phyloP scores from a whole-genome alignment of 2,329 filamentous ascomycete genomes.

The Sclerotinia spermophila region DNA sequence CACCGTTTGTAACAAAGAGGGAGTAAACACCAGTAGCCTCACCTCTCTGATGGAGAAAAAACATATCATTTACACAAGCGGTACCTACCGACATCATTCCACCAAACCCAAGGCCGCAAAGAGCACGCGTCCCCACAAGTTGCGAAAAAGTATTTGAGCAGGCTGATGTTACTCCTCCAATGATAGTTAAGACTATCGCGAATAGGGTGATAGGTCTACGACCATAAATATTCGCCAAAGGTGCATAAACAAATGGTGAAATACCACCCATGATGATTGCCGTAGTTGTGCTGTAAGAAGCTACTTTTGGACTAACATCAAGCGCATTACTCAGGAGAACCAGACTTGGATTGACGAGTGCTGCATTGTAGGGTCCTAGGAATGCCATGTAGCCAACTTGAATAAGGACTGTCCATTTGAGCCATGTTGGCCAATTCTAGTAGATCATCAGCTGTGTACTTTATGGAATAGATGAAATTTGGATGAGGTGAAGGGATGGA shows the following conservation, averaged over 20 bases:
- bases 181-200: constrained; percentile 32
- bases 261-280: constrained; percentile 33
- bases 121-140: constrained; percentile 31
- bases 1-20: constrained; percentile 35
- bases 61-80: constrained; percentile 35
- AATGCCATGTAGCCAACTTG: constrained; percentile 36
- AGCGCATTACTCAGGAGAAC: constrained; percentile 31
- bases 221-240: constrained; percentile 33
- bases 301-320: constrained; percentile 27
- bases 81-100: constrained; percentile 36
- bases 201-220: constrained; percentile 34
- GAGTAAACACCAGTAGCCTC: constrained; percentile 35
- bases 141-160: constrained; percentile 26
- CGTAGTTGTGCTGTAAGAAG: constrained; percentile 35
- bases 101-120: constrained; percentile 34
- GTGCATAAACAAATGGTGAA: constrained; percentile 34
- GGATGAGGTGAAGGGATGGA: background rate
- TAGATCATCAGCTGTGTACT: background rate
- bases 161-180: constrained; percentile 32
- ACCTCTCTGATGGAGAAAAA: constrained; percentile 35
- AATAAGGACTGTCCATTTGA: constrained; percentile 36
- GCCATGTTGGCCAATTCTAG: constrained; percentile 35
- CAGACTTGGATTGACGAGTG: constrained; percentile 34
- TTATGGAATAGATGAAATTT: background rate
- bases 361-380: constrained; percentile 34